Evolutionary conservation across 495 filamentous ascomycete species (phyloP), one percentile per base, ranked within the genome.

Genomic region (Aspergillus olivimuriae): DNA sequence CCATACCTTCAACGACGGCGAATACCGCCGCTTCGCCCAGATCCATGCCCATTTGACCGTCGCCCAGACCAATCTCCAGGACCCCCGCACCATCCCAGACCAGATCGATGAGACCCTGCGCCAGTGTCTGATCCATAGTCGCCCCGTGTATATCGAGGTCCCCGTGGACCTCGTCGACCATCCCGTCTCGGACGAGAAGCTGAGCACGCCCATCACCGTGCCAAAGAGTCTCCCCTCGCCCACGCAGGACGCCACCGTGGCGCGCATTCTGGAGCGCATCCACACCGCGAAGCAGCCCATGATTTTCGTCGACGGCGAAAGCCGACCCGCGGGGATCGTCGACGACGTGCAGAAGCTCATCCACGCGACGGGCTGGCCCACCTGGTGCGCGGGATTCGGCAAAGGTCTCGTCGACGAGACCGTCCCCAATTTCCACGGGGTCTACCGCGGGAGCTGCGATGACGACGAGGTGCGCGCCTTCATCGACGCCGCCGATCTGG

Each of bases 1-100:
- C 43, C 69, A 74, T 36, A 65, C 64, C 19, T 41, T 73, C 10
- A 55, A 47, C 18, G 57, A 69, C 57, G 69, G 68, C 15, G 56
- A 68, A 8, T 63, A 52, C 43, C 39, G 50, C 2, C 33, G 51
- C 9, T 69, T 66, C 26, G 60, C 53, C 4, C 49, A 57, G 6
- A 68, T 72, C 51, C 47, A 57, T 17, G 52, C 44, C 17, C 47
- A 56, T 2, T 40, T 72, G 23, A 66, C 67, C 2, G 56, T 61
- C 18, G 61, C 63, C 2, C 60, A 66, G 42, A 56, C 55, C 4
- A 52, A 48, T 8, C 41, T 73, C 3, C 44, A 35, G 5, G 56
- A 72, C 37, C 39, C 50, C 9, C 40, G 43, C 8, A 58, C 47
- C 2, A 59, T 54, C 2, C 55, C 66, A 0, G 53, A 39, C 10